Percentiles rank a stretch among this genome's conserved stretches.
Conservation (phyloP, 2,329 filamentous ascomycete species). For the Magnaporthales sp. region DNA sequence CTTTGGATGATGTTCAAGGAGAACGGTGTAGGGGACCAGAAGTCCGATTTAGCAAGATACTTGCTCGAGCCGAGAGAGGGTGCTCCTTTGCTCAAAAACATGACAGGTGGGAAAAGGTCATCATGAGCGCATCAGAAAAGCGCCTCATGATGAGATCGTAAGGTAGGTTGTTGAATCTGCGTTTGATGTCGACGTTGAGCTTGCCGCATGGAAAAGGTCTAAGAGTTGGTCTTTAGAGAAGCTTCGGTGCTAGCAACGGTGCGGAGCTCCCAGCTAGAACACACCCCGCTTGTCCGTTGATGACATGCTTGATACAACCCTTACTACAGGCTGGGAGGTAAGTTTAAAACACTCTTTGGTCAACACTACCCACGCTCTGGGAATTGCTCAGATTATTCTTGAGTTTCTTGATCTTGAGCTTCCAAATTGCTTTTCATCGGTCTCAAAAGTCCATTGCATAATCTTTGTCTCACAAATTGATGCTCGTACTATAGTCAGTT, state of each 20-base stretch:
- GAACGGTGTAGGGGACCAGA: neutral
- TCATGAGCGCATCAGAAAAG: neutral
- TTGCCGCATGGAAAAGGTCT: neutral
- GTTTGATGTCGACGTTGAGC: neutral
- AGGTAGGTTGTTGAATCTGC: neutral
- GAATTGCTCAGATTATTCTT: neutral
- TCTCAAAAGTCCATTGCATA: neutral
- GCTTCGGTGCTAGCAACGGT: neutral
- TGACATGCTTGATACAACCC: conserved; percentile 1
- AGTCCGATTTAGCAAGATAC: neutral
- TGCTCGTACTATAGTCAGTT: neutral
- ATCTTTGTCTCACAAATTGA: neutral
- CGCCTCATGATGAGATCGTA: neutral
- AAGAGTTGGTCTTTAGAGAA: neutral
- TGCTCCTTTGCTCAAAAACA: neutral
- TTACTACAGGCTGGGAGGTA: neutral
- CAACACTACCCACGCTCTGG: neutral
- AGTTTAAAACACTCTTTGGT: neutral
- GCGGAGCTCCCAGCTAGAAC: neutral
- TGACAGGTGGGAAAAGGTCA: neutral
- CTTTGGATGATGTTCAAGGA: neutral
- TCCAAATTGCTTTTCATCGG: neutral
- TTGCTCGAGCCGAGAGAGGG: neutral
- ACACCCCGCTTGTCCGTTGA: neutral
- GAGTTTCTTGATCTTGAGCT: neutral